Percentiles rank a stretch among this genome's conserved stretches.
phyloP scores from a whole-genome alignment of 2,329 filamentous ascomycete species.

The Huntiella savannae region DNA sequence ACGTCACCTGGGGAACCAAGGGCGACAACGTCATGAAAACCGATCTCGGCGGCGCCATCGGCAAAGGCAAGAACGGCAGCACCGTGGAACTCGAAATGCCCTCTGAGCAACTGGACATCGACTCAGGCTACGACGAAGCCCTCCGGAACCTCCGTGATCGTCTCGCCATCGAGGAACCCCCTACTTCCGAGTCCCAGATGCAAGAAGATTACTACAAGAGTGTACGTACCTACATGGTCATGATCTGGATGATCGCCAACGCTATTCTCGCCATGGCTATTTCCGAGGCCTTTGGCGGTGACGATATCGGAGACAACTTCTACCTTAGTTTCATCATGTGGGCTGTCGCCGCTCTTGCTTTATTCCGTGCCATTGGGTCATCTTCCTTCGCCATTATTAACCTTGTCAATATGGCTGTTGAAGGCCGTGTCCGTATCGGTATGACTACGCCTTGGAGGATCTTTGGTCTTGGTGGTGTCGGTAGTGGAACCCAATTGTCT shows the following conservation, averaged over 20 bases:
- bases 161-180: conserved; percentile 52
- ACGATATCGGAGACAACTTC: conserved; percentile 58
- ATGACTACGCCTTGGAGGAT: conserved; percentile 27
- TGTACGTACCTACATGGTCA: conserved; percentile 94
- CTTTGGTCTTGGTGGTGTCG: conserved; percentile 1
- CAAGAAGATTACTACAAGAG: conserved; percentile 98
- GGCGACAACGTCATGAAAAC: conserved; percentile 90
- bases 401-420: conserved; percentile 63
- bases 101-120: conserved; percentile 91
- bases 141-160: conserved; percentile 88
- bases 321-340: conserved; percentile 90
- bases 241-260: conserved; percentile 84
- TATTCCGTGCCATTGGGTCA: conserved; percentile 72
- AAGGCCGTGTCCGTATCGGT: conserved; percentile 53
- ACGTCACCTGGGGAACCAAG: conserved; percentile 98
- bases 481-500: not conserved
- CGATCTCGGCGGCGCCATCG: conserved; percentile 72
- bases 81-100: conserved; percentile 96
- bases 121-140: conserved; percentile 91
- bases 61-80: conserved; percentile 39
- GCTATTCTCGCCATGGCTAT: conserved; percentile 86
- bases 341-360: conserved; percentile 67
- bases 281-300: conserved; percentile 61
- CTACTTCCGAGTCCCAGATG: conserved; percentile 54
- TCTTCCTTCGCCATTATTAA: conserved; percentile 72